phyloP scores from a whole-genome alignment of 2,329 filamentous ascomycete genomes.

The Lasiodiplodia hormozganensis region DNA sequence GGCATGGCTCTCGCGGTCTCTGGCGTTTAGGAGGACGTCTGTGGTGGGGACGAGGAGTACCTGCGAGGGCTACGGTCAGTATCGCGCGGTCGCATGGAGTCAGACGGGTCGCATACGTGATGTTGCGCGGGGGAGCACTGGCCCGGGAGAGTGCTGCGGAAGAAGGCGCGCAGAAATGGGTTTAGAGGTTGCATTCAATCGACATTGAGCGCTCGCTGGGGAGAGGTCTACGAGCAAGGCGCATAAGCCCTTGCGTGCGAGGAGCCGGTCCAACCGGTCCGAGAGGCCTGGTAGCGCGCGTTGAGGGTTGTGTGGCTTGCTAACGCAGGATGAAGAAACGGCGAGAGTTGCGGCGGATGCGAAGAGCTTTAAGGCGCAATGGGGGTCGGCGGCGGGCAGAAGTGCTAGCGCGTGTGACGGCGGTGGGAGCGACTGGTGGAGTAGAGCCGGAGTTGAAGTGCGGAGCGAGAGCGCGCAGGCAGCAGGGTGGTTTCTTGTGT shows the following conservation, averaged over 20 bases:
- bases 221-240: slow-evolving; percentile 23
- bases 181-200: slow-evolving; percentile 97
- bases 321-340: slow-evolving; percentile 15
- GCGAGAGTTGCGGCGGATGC: slow-evolving; percentile 4
- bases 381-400: slow-evolving; percentile 3
- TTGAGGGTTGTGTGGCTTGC: slow-evolving; percentile 6
- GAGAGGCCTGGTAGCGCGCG: slow-evolving; percentile 13
- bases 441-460: background rate
- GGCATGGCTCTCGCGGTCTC: slow-evolving; percentile 84
- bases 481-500: slow-evolving; percentile 15
- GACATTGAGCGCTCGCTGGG: slow-evolving; percentile 37
- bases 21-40: slow-evolving; percentile 85
- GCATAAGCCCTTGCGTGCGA: slow-evolving; percentile 27
- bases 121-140: slow-evolving; percentile 93
- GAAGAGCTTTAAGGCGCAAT: slow-evolving; percentile 16
- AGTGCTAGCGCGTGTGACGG: background rate
- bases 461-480: slow-evolving; percentile 7
- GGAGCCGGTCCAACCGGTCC: slow-evolving; percentile 28
- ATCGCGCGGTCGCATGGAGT: slow-evolving; percentile 29
- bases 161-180: slow-evolving; percentile 97
- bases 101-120: slow-evolving; percentile 63
- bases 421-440: background rate
- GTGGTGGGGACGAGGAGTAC: slow-evolving; percentile 93
- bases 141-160: slow-evolving; percentile 88
- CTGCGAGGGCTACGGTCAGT: slow-evolving; percentile 39